These are phyloP conservation scores for Xanthoconium stramineum DNA, from an alignment of 768 basidiomycete genomes.

Conservation along the genomic window DNA sequence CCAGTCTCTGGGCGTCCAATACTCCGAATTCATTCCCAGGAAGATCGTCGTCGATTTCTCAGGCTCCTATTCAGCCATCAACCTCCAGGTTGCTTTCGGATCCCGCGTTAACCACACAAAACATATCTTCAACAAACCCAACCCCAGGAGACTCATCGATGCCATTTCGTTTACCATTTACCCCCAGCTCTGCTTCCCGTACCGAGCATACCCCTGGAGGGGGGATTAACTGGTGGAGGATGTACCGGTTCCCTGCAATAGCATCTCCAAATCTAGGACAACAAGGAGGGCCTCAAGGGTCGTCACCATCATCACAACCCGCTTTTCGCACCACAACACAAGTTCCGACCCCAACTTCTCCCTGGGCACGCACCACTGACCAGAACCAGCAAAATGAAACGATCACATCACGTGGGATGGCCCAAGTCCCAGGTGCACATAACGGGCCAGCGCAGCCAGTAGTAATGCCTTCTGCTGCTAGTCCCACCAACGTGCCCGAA, in stretches of 20 bases:
- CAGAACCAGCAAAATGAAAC: slow-evolving; percentile 23
- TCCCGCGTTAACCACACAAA: not conserved
- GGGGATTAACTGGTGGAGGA: slow-evolving; percentile 76
- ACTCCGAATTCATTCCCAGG: slow-evolving; percentile 5
- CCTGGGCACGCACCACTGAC: slow-evolving; percentile 15
- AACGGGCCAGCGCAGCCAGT: slow-evolving; percentile 14
- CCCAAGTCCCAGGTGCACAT: slow-evolving; percentile 15
- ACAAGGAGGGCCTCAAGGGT: slow-evolving; percentile 15
- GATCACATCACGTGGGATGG: slow-evolving; percentile 10
- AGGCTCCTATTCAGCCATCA: not conserved
- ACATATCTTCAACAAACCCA: slow-evolving; percentile 6
- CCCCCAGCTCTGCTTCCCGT: slow-evolving; percentile 30
- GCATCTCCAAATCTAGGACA: slow-evolving; percentile 32
- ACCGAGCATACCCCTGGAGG: slow-evolving; percentile 39
- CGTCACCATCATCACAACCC: slow-evolving; percentile 26
- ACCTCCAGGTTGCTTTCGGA: slow-evolving; percentile 2
- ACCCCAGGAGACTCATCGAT: slow-evolving; percentile 19
- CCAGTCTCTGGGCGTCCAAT: slow-evolving; percentile 7
- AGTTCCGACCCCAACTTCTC: slow-evolving; percentile 19
- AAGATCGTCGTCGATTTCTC: slow-evolving; percentile 1
- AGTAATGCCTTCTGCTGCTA: slow-evolving; percentile 8
- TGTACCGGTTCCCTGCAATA: slow-evolving; percentile 80
- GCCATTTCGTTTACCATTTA: slow-evolving; percentile 31
- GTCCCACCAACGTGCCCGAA: slow-evolving; percentile 17
- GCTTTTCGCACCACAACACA: slow-evolving; percentile 16